A percentile compares a stretch with the other conserved stretches of the same genome.
These are phyloP conservation scores for Fusarium incarnatum DNA, from an alignment of 2,329 filamentous ascomycete species.

Conservation along the genomic window DNA sequence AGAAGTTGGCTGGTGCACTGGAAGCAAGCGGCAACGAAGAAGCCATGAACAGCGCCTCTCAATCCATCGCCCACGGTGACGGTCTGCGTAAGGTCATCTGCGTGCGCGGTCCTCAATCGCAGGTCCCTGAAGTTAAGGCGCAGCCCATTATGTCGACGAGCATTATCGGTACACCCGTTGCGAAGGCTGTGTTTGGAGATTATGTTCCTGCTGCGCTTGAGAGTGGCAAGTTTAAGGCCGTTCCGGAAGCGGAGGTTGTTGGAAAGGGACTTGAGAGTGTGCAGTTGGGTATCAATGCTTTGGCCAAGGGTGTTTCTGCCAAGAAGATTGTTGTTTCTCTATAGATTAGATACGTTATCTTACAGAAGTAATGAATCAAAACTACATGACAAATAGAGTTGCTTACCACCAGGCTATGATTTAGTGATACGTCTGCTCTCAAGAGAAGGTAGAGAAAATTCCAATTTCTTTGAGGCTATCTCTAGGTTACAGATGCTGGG, in stretches of 20 bases:
- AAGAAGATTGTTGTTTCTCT: constrained; percentile 32
- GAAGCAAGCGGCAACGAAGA: constrained; percentile 27
- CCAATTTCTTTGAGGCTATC: no score
- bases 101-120: background rate
- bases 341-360: no score
- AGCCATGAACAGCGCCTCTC: background rate
- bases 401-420: background rate
- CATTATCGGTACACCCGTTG: constrained; percentile 24
- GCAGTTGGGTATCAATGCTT: constrained; percentile 17
- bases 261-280: constrained; percentile 23
- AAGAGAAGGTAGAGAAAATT: no score
- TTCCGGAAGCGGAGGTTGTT: constrained; percentile 22
- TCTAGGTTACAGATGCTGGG: no score
- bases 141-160: constrained; percentile 18
- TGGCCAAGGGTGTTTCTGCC: constrained; percentile 29
- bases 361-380: background rate
- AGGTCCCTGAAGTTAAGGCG: background rate
- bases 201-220: constrained; percentile 27
- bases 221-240: constrained; percentile 18
- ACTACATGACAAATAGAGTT: background rate
- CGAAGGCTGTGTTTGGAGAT: constrained; percentile 29
- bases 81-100: constrained; percentile 29
- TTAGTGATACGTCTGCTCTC: background rate
- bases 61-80: constrained; percentile 18
- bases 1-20: constrained; percentile 16